These are phyloP conservation scores for Parasarocladium wereldwijsianum DNA, from an alignment of 2,329 filamentous ascomycete species.

Conservation along the genomic window DNA sequence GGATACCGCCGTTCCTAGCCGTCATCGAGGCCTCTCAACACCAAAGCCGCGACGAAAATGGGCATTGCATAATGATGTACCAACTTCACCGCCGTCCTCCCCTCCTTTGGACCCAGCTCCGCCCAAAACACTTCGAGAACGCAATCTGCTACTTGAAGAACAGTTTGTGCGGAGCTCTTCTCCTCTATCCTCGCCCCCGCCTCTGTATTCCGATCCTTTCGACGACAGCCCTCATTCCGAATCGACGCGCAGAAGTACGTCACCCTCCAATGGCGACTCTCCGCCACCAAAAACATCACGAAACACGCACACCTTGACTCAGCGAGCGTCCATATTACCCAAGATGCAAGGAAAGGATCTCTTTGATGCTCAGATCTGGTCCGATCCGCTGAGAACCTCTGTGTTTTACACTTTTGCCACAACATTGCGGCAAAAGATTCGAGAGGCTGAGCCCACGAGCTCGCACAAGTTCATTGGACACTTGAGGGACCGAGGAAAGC, in stretches of 20 bases:
- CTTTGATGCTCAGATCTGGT: conserved; percentile 58
- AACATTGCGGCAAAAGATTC: conserved; percentile 48
- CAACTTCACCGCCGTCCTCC: conserved; percentile 23
- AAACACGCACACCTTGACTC: conserved; percentile 23
- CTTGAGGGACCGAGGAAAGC: conserved; percentile 49
- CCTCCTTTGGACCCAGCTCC: too few species aligned
- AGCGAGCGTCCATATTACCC: conserved; percentile 25
- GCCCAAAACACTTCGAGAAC: too few species aligned
- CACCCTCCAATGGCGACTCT: conserved; percentile 30
- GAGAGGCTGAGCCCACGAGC: conserved; percentile 45
- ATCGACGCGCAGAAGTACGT: too few species aligned
- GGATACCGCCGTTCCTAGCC: too few species aligned
- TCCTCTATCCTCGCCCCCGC: conserved; percentile 42
- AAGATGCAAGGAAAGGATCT: conserved; percentile 58
- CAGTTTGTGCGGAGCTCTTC: conserved; percentile 34
- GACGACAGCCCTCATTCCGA: conserved; percentile 1
- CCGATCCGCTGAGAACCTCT: conserved; percentile 50
- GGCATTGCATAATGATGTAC: conserved; percentile 9
- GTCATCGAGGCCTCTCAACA: conserved; percentile 6
- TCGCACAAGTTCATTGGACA: conserved; percentile 57
- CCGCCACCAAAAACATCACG: conserved; percentile 19
- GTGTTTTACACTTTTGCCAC: conserved; percentile 63
- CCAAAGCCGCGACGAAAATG: conserved; percentile 6
- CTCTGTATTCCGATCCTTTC: conserved; percentile 36
- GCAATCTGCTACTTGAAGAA: too few species aligned